Percentiles rank a stretch among this genome's conserved stretches.
phyloP scores from a whole-genome alignment of 2,329 filamentous ascomycete species.

The Coniochaeta sp. region DNA sequence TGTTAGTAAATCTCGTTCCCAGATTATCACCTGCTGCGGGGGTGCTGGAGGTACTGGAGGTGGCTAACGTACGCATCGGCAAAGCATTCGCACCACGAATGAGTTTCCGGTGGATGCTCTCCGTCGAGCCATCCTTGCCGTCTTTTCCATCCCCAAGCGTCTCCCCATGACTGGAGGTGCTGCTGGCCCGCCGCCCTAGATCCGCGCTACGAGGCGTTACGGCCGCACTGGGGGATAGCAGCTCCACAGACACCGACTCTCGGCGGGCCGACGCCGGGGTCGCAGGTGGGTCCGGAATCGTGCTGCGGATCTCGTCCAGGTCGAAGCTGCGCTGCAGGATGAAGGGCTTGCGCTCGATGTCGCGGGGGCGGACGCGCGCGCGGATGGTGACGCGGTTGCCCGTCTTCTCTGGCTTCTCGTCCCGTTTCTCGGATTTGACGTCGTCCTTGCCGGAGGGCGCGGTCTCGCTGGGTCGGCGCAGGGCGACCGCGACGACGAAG shows the following conservation, averaged over 20 bases:
- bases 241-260: conserved; percentile 4
- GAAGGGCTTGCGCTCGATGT: conserved; percentile 34
- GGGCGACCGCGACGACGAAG: conserved; percentile 34
- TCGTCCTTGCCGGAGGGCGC: conserved; percentile 11
- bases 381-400: conserved; percentile 26
- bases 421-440: neutral
- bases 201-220: neutral
- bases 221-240: neutral
- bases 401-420: neutral
- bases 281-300: conserved; percentile 28
- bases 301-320: conserved; percentile 37
- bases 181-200: neutral
- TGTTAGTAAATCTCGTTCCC: neutral
- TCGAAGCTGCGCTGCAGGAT: conserved; percentile 43
- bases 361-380: conserved; percentile 34
- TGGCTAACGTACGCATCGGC: neutral
- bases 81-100: neutral
- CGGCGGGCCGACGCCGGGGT: conserved; percentile 8
- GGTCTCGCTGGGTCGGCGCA: conserved; percentile 25
- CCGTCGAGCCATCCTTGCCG: neutral
- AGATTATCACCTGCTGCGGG: no score
- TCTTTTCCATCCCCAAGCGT: neutral
- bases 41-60: neutral
- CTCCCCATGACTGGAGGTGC: neutral
- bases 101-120: neutral